These are phyloP conservation scores for Sporodiniella umbellata DNA, from an alignment of 371 early-diverging fungal genomes.

Conservation along the genomic window DNA sequence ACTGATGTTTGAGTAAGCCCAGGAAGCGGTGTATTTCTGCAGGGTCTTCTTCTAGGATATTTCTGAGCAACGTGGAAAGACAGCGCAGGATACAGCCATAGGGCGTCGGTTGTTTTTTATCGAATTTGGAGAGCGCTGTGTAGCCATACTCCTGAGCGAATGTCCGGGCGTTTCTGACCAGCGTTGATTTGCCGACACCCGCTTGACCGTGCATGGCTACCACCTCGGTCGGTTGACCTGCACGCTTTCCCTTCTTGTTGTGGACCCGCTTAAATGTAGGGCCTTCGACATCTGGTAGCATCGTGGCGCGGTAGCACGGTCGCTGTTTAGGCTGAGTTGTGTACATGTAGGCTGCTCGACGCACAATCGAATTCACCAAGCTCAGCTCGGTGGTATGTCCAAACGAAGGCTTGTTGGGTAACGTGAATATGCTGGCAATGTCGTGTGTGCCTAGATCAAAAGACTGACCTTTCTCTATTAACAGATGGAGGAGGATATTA, in stretches of 20 bases:
- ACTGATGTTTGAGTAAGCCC: slow-evolving; percentile 29
- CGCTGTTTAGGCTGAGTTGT: slow-evolving; percentile 17
- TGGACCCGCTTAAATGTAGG: slow-evolving; percentile 12
- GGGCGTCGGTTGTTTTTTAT: slow-evolving; percentile 42
- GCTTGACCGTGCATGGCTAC: slow-evolving; percentile 41
- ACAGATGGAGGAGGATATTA: too few relatives aligned
- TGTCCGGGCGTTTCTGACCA: slow-evolving; percentile 34
- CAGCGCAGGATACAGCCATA: slow-evolving; percentile 46
- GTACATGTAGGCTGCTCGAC: slow-evolving; percentile 32
- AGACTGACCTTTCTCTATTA: not conserved
- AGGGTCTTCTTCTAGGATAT: slow-evolving; percentile 30
- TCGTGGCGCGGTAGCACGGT: not conserved
- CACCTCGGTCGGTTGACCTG: slow-evolving; percentile 34
- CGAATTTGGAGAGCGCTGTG: slow-evolving; percentile 43
- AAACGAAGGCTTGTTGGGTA: slow-evolving; percentile 50
- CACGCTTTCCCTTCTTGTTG: slow-evolving; percentile 4
- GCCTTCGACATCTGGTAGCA: slow-evolving; percentile 1
- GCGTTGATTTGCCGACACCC: slow-evolving; percentile 46
- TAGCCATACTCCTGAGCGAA: slow-evolving; percentile 44
- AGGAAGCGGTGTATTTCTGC: slow-evolving; percentile 36
- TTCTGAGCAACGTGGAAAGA: slow-evolving; percentile 36
- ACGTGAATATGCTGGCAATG: slow-evolving; percentile 52
- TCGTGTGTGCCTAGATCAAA: slow-evolving; percentile 50
- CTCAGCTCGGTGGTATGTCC: slow-evolving; percentile 42
- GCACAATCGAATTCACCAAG: slow-evolving; percentile 30